Base-by-base conservation (phyloP, 305 asterid species). In the Plantago lanceolata region DNA sequence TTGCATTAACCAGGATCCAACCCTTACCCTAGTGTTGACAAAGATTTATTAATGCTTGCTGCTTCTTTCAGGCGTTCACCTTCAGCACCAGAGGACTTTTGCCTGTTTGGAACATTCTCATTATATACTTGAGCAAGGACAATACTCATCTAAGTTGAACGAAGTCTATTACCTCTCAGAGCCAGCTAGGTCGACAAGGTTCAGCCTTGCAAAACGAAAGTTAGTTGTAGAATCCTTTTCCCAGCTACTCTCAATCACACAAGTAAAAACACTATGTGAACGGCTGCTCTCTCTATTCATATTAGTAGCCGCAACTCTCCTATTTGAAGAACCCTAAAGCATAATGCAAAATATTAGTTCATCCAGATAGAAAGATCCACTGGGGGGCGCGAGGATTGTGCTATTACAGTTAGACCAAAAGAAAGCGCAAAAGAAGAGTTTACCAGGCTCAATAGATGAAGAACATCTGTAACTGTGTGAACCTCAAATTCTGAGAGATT, bases 251-350 rank as follows among this genome's bases (percentile, higher is more conserved):
- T 93, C 97, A 61, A 93, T 90, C 69, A 90, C 97, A 83, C 99
- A 93, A 35, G 97, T 93, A 74, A 93, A 90, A 58, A 93, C 99
- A 76, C 99, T 81, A 72, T 93, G 99, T 11, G 99, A 93, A 37
- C 99, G 97, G 59, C 99, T 93, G 80, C 99, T 93, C 84, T 90
- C 99, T 80, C 95, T 88, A 79, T 93, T 93, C 99, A 93, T 93
- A 72, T 90, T 90, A 59, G 99, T 93, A 5, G 99, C 87, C 50
- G 97, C 99, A 69, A 93, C 99, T 78, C 64, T 93, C 68, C 99
- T 85, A 64, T 86, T 93, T 63, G 89, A 80, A 70, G 96, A 84
- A 58, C 99, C 99, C 99, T 93, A 59, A 65, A 51, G 47, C 72
- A 72, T 24, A 63, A 61, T 75, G 28, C 31, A 57, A 9, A 73